Conservation (phyloP, 2,329 filamentous ascomycete genomes). For the Apiospora malaysiana region DNA sequence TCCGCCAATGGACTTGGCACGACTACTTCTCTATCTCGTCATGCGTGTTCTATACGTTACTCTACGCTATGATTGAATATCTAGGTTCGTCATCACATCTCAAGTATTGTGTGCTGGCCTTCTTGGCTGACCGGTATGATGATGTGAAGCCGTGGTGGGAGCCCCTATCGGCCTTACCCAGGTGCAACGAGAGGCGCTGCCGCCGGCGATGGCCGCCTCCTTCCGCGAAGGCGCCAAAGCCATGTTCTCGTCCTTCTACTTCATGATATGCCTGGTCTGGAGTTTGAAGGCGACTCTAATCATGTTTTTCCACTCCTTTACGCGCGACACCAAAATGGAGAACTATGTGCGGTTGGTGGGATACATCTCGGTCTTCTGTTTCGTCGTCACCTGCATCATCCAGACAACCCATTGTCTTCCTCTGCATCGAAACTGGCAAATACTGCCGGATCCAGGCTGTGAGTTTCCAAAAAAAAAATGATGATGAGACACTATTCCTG, state of each 20-base stretch:
- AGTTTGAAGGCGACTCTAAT: not conserved
- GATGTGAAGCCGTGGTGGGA: not conserved
- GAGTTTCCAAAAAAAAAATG: not conserved
- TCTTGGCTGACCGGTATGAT: not conserved
- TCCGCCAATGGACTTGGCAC: not conserved
- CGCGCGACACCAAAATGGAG: not conserved
- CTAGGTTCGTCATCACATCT: too few relatives aligned
- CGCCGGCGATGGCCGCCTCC: not conserved
- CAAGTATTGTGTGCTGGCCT: too few relatives aligned
- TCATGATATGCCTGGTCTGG: not conserved
- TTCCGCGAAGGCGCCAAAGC: not conserved
- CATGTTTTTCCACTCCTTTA: not conserved
- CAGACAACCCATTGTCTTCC: not conserved
- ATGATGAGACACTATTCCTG: too few relatives aligned
- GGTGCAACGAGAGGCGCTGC: not conserved
- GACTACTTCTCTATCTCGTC: not conserved
- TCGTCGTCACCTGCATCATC: not conserved
- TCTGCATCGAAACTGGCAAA: not conserved
- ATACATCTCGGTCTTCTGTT: not conserved
- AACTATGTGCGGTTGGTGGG: not conserved
- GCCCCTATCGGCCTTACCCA: not conserved
- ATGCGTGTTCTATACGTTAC: not conserved
- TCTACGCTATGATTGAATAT: not conserved
- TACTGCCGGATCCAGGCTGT: not conserved
- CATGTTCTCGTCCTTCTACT: slow-evolving; percentile 1